Percentiles rank a stretch among this genome's conserved stretches.
phyloP scores from a whole-genome alignment of 306 rosid genomes.

The Astragalus membranaceus region DNA sequence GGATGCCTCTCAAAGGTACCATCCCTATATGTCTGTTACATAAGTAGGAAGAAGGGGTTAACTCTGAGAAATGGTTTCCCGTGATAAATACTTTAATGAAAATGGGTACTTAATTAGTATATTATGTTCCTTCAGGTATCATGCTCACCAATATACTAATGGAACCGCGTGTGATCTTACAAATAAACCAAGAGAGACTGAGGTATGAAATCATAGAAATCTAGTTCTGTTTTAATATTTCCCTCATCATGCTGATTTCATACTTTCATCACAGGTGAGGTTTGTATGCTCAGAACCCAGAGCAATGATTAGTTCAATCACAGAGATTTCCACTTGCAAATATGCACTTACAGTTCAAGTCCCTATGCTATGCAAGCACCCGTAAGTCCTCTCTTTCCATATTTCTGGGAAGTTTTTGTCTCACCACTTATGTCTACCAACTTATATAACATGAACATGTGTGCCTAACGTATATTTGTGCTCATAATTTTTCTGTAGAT shows the following conservation, averaged over 20 bases:
- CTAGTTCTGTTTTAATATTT: background rate
- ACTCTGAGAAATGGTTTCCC: constrained; percentile 7
- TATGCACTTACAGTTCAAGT: constrained; percentile 87
- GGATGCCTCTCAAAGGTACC: constrained; percentile 90
- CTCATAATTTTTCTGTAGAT: constrained; percentile 34
- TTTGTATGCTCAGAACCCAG: constrained; percentile 88
- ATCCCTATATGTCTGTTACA: constrained; percentile 11
- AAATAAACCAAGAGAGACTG: constrained; percentile 81
- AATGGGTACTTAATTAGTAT: constrained; percentile 3
- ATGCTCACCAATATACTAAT: constrained; percentile 85
- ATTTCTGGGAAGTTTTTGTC: background rate
- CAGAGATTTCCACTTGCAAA: constrained; percentile 96
- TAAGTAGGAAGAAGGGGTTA: background rate
- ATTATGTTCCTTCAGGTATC: constrained; percentile 51
- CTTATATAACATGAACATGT: background rate
- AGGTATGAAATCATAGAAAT: constrained; percentile 43
- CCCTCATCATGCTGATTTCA: constrained; percentile 10
- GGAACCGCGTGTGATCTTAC: constrained; percentile 92
- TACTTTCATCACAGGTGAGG: constrained; percentile 55
- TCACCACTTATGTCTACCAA: background rate
- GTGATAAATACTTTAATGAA: background rate
- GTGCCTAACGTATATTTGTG: background rate
- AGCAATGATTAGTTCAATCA: constrained; percentile 78
- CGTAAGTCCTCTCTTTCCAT: constrained; percentile 44
- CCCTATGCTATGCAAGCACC: constrained; percentile 90